phyloP scores from a whole-genome alignment of 768 basidiomycete genomes.

The Russula lepida region DNA sequence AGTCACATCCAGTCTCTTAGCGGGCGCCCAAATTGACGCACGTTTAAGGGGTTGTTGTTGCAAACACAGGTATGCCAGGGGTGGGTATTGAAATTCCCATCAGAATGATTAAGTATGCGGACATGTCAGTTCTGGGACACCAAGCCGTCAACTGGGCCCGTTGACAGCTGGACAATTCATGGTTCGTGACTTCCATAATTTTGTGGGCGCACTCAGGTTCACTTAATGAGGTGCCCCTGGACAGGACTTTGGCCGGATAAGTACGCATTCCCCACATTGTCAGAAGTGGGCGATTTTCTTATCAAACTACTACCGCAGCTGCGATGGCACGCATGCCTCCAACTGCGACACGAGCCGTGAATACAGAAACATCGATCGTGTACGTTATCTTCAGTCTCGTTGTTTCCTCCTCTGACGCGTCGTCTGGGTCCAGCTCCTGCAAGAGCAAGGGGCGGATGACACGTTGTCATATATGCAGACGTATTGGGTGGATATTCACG shows the following conservation, averaged over 20 bases:
- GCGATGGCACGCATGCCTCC: constrained; percentile 37
- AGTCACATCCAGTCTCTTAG: constrained; percentile 21
- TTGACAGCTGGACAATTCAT: constrained; percentile 66
- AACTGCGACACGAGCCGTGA: constrained; percentile 36
- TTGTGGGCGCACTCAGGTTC: background rate
- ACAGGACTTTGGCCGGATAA: constrained; percentile 61
- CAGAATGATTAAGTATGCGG: background rate
- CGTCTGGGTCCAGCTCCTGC: constrained; percentile 39
- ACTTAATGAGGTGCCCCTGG: constrained; percentile 1
- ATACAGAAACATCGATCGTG: constrained; percentile 37
- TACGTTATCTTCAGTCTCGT: constrained; percentile 16
- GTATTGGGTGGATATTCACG: constrained; percentile 58
- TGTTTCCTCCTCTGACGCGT: background rate
- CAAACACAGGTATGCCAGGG: constrained; percentile 40
- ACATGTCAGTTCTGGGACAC: constrained; percentile 62
- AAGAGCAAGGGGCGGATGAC: constrained; percentile 46
- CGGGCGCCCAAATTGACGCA: background rate
- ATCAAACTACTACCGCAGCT: constrained; percentile 32
- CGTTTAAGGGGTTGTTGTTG: constrained; percentile 46
- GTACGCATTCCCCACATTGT: constrained; percentile 28
- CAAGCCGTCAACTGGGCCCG: constrained; percentile 51
- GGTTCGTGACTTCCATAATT: constrained; percentile 36
- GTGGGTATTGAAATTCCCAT: background rate
- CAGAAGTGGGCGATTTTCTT: background rate
- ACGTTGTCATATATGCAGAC: constrained; percentile 53